Percentiles rank a stretch among this genome's conserved stretches.
These are phyloP conservation scores for Penicillium palitans DNA, from an alignment of 2,329 filamentous ascomycete genomes.

Conservation along the genomic window DNA sequence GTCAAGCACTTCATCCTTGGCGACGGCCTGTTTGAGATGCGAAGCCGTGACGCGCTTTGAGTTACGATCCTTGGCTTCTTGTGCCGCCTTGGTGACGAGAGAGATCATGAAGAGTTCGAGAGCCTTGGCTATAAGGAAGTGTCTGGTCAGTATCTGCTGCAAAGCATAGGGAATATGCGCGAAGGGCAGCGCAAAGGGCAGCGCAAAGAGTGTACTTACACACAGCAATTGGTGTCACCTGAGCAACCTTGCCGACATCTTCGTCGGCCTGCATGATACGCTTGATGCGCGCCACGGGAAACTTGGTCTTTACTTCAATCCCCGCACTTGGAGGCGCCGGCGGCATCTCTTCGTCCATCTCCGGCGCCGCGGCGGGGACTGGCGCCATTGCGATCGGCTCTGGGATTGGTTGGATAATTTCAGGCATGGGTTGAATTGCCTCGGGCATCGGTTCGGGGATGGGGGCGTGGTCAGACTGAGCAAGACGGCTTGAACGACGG, in stretches of 20 bases:
- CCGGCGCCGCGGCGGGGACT: slow-evolving; percentile 16
- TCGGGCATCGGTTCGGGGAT: slow-evolving; percentile 22
- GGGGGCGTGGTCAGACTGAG: slow-evolving; percentile 33
- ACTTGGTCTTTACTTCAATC: slow-evolving; percentile 86
- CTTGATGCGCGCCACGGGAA: slow-evolving; percentile 96
- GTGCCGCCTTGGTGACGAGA: slow-evolving; percentile 82
- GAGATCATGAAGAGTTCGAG: slow-evolving; percentile 98
- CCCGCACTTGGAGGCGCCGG: slow-evolving; percentile 46
- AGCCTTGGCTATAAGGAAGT: slow-evolving; percentile 67
- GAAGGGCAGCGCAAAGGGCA: background rate
- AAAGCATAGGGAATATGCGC: background rate
- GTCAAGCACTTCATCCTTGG: slow-evolving; percentile 88
- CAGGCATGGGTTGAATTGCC: background rate
- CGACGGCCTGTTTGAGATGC: slow-evolving; percentile 89
- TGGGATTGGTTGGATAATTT: background rate
- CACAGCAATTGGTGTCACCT: slow-evolving; percentile 94
- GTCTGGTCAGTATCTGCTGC: slow-evolving; percentile 22
- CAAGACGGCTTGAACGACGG: slow-evolving; percentile 42
- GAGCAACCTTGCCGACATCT: slow-evolving; percentile 96
- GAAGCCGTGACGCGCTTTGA: slow-evolving; percentile 86
- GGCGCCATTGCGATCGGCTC: slow-evolving; percentile 26
- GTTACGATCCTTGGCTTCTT: slow-evolving; percentile 76
- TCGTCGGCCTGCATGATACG: slow-evolving; percentile 99
- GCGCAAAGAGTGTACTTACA: slow-evolving; percentile 49
- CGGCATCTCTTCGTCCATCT: background rate